Percentiles rank a stretch among this genome's conserved stretches.
phyloP scores from a whole-genome alignment of 2,329 filamentous ascomycete genomes.

The Talaromyces sp. region DNA sequence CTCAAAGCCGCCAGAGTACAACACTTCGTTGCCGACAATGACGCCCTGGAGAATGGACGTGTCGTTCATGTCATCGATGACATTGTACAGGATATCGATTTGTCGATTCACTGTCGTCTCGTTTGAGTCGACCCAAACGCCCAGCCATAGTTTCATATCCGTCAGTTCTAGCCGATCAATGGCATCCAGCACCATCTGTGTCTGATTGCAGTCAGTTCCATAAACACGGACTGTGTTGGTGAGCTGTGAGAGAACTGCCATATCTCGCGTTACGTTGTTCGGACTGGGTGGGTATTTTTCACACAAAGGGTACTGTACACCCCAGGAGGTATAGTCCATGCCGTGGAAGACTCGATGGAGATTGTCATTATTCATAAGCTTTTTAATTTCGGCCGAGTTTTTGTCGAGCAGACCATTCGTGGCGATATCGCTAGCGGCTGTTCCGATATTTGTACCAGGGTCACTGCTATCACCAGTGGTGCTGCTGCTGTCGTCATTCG shows the following conservation, averaged over 20 bases:
- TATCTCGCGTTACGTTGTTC: conserved; percentile 88
- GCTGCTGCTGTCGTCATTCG: conserved; percentile 15
- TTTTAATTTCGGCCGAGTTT: conserved; percentile 73
- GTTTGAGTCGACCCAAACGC: conserved; percentile 87
- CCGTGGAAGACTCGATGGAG: conserved; percentile 92
- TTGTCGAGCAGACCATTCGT: conserved; percentile 66
- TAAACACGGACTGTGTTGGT: conserved; percentile 86
- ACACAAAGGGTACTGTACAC: conserved; percentile 85
- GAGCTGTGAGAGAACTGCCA: conserved; percentile 83
- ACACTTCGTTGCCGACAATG: conserved; percentile 59
- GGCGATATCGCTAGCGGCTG: conserved; percentile 54
- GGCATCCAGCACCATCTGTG: conserved; percentile 82
- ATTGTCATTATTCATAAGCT: conserved; percentile 69
- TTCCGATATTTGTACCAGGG: conserved; percentile 40
- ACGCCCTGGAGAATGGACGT: conserved; percentile 52
- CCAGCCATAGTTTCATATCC: conserved; percentile 85
- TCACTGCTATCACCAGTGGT: conserved; percentile 15
- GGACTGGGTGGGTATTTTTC: conserved; percentile 71
- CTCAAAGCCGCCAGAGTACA: conserved; percentile 44
- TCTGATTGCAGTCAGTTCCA: conserved; percentile 96
- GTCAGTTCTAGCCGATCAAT: conserved; percentile 66
- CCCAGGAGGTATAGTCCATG: conserved; percentile 90
- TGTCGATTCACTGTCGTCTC: conserved; percentile 77
- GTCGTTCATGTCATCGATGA: conserved; percentile 55
- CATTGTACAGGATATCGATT: conserved; percentile 73